phyloP scores from a whole-genome alignment of 176 grass and related monocot species.

The Oryza meyeriana region DNA sequence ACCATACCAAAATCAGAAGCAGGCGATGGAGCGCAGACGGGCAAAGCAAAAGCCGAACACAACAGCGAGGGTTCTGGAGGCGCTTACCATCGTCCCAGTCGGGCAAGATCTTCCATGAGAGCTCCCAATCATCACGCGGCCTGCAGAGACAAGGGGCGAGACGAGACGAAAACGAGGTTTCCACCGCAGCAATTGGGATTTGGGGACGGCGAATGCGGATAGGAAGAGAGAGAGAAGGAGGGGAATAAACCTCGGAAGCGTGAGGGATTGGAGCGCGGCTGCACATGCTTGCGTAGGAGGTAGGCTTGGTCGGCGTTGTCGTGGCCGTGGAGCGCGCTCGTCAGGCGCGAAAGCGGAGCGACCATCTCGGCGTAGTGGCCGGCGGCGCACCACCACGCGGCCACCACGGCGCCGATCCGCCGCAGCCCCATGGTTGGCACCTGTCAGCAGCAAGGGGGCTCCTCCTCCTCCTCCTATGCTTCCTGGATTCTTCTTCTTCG shows the following conservation, averaged over 20 bases:
- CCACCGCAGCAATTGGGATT: not conserved
- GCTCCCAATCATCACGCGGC: conserved; percentile 68
- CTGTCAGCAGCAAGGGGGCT: no score
- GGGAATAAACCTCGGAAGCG: conserved; percentile 48
- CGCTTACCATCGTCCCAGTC: conserved; percentile 85
- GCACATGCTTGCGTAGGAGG: conserved; percentile 81
- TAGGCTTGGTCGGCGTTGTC: conserved; percentile 86
- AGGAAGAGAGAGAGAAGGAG: not conserved
- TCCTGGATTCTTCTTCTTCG: no score
- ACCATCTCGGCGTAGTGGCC: conserved; percentile 48
- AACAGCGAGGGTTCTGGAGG: not conserved
- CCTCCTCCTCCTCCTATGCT: no score
- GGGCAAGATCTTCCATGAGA: conserved; percentile 68
- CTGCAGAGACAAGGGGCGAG: conserved; percentile 36
- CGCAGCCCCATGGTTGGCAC: no score
- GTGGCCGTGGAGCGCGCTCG: conserved; percentile 61
- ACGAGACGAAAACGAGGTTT: no score
- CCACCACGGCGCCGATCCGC: no score
- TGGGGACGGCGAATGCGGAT: not conserved
- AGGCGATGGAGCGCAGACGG: not conserved
- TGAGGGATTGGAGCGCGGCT: conserved; percentile 66
- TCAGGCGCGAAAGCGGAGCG: conserved; percentile 76
- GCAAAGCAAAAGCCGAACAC: not conserved
- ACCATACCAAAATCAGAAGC: conserved; percentile 15
- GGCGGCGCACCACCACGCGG: no score